Conservation (phyloP, 345 rosid genomes). For the Euphorbia lathyris region DNA sequence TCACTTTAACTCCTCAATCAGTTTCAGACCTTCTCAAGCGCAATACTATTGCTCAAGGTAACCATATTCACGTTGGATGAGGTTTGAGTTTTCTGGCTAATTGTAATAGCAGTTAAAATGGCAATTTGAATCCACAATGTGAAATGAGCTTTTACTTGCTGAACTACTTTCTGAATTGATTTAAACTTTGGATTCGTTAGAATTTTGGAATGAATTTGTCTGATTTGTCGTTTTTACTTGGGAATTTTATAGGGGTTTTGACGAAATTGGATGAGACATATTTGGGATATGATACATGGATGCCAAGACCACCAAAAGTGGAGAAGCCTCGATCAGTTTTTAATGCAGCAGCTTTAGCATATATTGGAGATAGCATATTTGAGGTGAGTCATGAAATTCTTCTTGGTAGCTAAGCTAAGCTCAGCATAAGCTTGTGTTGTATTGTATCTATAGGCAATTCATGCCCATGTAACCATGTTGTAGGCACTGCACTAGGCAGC, state of each 20-base stretch:
- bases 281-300: constrained; percentile 59
- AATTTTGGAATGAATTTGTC: neutral
- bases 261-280: constrained; percentile 37
- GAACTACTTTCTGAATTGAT: neutral
- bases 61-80: neutral
- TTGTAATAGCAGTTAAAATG: too few relatives aligned
- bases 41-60: constrained; percentile 42
- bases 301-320: constrained; percentile 58
- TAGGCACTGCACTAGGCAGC: too few relatives aligned
- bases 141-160: neutral
- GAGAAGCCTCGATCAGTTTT: constrained; percentile 60
- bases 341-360: constrained; percentile 44
- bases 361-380: constrained; percentile 68
- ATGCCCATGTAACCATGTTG: too few relatives aligned
- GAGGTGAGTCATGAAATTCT: constrained; percentile 45
- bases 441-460: neutral
- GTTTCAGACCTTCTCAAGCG: constrained; percentile 65
- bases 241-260: constrained; percentile 22
- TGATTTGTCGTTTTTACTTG: neutral
- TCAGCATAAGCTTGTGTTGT: neutral
- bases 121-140: too few relatives aligned
- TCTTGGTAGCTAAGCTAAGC: neutral
- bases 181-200: neutral
- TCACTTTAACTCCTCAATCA: constrained; percentile 30
- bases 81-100: neutral